A percentile compares a stretch with the other conserved stretches of the same genome.
phyloP scores from a whole-genome alignment of 805 yeast species.

The Candida krabiensis region DNA sequence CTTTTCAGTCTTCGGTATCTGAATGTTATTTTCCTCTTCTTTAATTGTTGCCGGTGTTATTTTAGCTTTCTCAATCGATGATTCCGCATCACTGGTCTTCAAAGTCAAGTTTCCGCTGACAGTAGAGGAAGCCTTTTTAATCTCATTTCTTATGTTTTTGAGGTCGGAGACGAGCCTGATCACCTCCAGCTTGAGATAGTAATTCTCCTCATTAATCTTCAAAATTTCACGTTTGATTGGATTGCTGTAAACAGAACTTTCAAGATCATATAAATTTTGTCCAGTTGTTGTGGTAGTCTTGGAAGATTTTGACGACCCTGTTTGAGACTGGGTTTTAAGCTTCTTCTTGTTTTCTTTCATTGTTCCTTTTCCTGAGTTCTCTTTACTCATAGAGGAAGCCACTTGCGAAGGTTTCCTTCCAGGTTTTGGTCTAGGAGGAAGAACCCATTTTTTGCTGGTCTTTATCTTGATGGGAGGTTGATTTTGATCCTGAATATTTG shows the following conservation, averaged over 20 bases:
- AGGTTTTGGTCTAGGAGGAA: conserved; percentile 83
- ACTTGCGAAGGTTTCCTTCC: conserved; percentile 52
- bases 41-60: conserved; percentile 8
- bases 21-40: too few relatives aligned
- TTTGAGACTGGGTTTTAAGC: conserved; percentile 3
- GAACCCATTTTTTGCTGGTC: conserved; percentile 78
- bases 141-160: conserved; percentile 34
- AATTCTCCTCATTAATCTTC: conserved; percentile 46
- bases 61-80: conserved; percentile 2
- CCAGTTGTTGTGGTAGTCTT: not conserved
- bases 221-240: conserved; percentile 41
- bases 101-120: not conserved
- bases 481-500: not conserved
- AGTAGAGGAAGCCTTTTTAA: conserved; percentile 4
- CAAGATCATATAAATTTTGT: conserved; percentile 8
- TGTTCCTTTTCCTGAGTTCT: conserved; percentile 5
- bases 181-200: conserved; percentile 42
- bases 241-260: conserved; percentile 24
- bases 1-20: not conserved
- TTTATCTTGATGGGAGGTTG: conserved; percentile 36
- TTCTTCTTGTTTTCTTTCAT: conserved; percentile 13
- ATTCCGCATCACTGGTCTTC: not conserved
- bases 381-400: conserved; percentile 3
- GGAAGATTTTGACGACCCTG: not conserved
- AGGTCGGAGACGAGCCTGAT: conserved; percentile 45